These are phyloP conservation scores for Colletotrichum tofieldiae DNA, from an alignment of 2,329 filamentous ascomycete species.

Conservation along the genomic window DNA sequence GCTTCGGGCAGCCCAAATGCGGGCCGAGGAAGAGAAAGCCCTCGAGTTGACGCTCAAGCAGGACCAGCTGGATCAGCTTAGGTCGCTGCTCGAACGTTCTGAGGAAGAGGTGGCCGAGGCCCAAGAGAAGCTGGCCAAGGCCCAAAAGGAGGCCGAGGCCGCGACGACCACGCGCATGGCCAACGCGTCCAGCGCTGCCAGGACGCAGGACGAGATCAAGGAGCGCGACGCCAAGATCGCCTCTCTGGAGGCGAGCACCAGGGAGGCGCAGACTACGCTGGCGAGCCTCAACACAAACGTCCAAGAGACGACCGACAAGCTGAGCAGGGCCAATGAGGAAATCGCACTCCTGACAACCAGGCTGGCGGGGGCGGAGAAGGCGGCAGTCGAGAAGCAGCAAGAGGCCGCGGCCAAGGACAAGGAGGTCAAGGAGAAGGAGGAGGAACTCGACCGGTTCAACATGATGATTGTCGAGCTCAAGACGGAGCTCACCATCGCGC, in stretches of 20 bases:
- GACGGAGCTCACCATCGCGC: slow-evolving; percentile 73
- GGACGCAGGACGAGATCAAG: slow-evolving; percentile 54
- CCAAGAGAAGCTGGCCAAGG: slow-evolving; percentile 65
- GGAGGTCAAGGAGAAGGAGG: slow-evolving; percentile 63
- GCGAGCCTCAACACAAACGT: slow-evolving; percentile 51
- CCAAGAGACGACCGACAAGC: slow-evolving; percentile 48
- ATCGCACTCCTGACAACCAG: slow-evolving; percentile 56
- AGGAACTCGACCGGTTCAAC: slow-evolving; percentile 66
- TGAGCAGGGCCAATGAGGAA: slow-evolving; percentile 59
- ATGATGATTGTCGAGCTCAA: slow-evolving; percentile 71
- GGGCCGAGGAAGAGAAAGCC: slow-evolving; percentile 65
- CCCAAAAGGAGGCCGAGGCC: slow-evolving; percentile 64
- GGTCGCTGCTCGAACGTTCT: slow-evolving; percentile 53
- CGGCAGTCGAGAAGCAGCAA: slow-evolving; percentile 57
- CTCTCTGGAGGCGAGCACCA: slow-evolving; percentile 58
- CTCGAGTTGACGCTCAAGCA: slow-evolving; percentile 71
- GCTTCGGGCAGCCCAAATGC: slow-evolving; percentile 45
- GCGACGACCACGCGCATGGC: slow-evolving; percentile 46
- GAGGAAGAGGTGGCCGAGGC: slow-evolving; percentile 57
- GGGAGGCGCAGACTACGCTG: slow-evolving; percentile 54
- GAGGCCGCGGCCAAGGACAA: slow-evolving; percentile 56
- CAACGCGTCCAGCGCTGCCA: slow-evolving; percentile 42
- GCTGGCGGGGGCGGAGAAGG: slow-evolving; percentile 50
- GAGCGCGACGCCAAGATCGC: slow-evolving; percentile 58
- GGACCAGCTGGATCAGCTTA: slow-evolving; percentile 63